Conservation (phyloP, 352 stramenopile species). For the Globisporangium barbulae region DNA sequence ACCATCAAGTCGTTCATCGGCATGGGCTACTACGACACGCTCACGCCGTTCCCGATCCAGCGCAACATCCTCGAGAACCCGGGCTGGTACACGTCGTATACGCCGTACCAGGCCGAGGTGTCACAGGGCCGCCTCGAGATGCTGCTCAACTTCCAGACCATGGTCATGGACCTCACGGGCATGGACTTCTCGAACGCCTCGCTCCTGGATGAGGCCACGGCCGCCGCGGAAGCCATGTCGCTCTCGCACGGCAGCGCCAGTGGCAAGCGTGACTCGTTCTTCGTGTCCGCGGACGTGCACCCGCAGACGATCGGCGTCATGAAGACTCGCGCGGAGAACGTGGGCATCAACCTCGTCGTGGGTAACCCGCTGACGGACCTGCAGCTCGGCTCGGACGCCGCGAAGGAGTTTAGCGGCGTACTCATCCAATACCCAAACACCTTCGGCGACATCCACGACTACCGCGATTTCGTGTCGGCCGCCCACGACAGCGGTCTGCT, state of each 20-base stretch:
- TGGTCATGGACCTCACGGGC: constrained; percentile 95
- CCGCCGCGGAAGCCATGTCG: constrained; percentile 97
- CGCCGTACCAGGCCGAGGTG: constrained; percentile 99
- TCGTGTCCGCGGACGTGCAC: constrained; percentile 91
- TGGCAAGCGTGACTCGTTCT: constrained; percentile 95
- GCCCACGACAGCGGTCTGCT: constrained; percentile 89
- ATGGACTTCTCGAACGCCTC: constrained; percentile 97
- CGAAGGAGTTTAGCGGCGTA: constrained; percentile 91
- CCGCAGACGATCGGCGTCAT: constrained; percentile 93
- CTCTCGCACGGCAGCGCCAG: constrained; percentile 94
- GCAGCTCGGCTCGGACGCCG: constrained; percentile 70
- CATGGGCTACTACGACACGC: constrained; percentile 97
- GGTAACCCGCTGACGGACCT: constrained; percentile 82
- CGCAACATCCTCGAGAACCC: constrained; percentile 99
- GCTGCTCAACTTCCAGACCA: constrained; percentile 99
- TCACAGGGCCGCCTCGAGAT: constrained; percentile 98
- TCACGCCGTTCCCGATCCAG: constrained; percentile 95
- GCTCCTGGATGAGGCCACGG: constrained; percentile 98
- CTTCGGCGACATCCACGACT: constrained; percentile 93
- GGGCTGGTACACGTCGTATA: constrained; percentile 98
- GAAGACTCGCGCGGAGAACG: constrained; percentile 87
- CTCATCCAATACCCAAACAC: constrained; percentile 99
- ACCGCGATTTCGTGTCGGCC: constrained; percentile 86
- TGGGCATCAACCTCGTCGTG: constrained; percentile 94
- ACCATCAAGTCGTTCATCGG: constrained; percentile 97